Evolutionary conservation across 2,329 filamentous ascomycete genomes (phyloP).

Genomic region (Seiridium unicorne): DNA sequence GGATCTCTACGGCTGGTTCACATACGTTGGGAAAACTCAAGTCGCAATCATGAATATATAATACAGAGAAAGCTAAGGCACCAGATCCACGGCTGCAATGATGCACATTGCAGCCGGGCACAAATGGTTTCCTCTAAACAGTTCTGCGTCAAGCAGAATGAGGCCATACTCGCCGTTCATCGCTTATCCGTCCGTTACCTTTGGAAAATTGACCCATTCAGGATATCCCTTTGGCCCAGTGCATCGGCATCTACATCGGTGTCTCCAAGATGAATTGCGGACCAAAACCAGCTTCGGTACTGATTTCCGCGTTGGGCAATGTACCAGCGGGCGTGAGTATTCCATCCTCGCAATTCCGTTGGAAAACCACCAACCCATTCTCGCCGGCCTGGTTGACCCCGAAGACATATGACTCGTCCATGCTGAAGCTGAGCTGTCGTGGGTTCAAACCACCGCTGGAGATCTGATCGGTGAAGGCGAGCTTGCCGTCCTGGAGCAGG

Average conservation of each 20-base stretch:
- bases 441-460: conserved; percentile 31
- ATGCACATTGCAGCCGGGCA: too few relatives aligned
- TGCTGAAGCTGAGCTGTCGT: conserved; percentile 44
- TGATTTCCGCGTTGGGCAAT: conserved; percentile 12
- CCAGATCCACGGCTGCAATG: too few relatives aligned
- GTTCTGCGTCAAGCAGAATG: too few relatives aligned
- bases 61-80: too few relatives aligned
- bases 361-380: conserved; percentile 37
- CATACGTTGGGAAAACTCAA: too few relatives aligned
- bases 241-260: not conserved
- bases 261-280: conserved; percentile 28
- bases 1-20: too few relatives aligned
- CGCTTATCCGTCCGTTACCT: too few relatives aligned
- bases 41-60: too few relatives aligned
- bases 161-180: too few relatives aligned
- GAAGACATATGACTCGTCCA: conserved; percentile 34
- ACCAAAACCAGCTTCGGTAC: conserved; percentile 16
- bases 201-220: too few relatives aligned
- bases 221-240: too few relatives aligned
- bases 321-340: conserved; percentile 18
- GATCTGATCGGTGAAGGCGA: conserved; percentile 19
- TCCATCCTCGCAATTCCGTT: conserved; percentile 21
- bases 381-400: conserved; percentile 45
- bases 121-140: too few relatives aligned
- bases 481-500: conserved; percentile 23